These are phyloP conservation scores for Emiliania huxleyi DNA, from an alignment of 78 protist genomes.

Conservation along the genomic window DNA sequence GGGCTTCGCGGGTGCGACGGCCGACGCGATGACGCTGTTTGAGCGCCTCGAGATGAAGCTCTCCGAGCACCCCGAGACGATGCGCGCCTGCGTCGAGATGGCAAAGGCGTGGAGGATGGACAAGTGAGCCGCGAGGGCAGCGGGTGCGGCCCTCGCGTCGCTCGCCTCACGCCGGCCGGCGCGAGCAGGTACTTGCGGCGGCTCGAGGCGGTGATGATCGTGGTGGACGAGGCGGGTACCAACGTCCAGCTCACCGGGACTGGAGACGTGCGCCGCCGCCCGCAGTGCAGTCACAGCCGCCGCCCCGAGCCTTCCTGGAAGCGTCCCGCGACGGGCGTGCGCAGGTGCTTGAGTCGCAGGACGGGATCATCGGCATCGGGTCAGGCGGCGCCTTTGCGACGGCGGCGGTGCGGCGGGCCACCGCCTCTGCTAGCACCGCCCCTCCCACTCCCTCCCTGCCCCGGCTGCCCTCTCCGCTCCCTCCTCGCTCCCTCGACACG, in stretches of 20 bases:
- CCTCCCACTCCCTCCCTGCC: too few species aligned
- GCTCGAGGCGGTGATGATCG: conserved; percentile 75
- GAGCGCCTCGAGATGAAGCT: conserved; percentile 77
- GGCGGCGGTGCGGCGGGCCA: too few species aligned
- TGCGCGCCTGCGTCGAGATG: conserved; percentile 75
- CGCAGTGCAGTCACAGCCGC: too few species aligned
- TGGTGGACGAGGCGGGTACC: conserved; percentile 58
- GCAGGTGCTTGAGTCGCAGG: too few species aligned
- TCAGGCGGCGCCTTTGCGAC: conserved; percentile 77
- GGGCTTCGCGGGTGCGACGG: conserved; percentile 83
- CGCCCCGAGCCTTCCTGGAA: too few species aligned
- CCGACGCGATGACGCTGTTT: conserved; percentile 77
- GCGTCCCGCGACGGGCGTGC: too few species aligned
- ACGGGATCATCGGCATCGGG: conserved; percentile 76
- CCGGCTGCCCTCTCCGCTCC: too few species aligned
- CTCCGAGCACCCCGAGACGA: conserved; percentile 63
- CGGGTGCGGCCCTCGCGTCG: too few species aligned
- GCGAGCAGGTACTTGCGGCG: conserved; percentile 62
- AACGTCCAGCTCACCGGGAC: conserved; percentile 64
- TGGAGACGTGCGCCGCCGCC: conserved; percentile 80
- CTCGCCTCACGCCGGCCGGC: too few species aligned
- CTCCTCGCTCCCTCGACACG: too few species aligned
- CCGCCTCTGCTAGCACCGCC: too few species aligned
- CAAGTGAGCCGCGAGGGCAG: too few species aligned
- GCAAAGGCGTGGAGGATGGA: conserved; percentile 75